These are phyloP conservation scores for Ophiostoma sp. DNA, from an alignment of 2,329 filamentous ascomycete genomes.

Conservation along the genomic window DNA sequence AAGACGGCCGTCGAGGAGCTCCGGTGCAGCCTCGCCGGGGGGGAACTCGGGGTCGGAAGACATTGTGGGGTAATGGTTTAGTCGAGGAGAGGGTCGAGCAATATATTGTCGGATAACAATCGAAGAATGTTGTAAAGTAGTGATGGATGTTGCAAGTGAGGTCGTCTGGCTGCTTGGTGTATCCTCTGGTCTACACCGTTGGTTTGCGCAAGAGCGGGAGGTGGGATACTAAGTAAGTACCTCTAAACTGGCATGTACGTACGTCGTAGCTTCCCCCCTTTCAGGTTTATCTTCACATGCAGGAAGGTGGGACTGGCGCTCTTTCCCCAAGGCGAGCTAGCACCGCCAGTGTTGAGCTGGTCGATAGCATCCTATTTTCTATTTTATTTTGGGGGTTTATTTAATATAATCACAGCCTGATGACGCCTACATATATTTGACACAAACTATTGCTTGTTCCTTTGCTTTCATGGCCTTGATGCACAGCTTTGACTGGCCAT, in stretches of 20 bases:
- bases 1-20: slow-evolving; percentile 65
- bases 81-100: no score
- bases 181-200: background rate
- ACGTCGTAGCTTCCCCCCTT: slow-evolving; percentile 12
- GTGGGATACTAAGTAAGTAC: background rate
- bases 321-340: slow-evolving; percentile 7
- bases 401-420: background rate
- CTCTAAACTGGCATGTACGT: slow-evolving; percentile 2
- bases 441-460: background rate
- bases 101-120: no score
- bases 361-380: background rate
- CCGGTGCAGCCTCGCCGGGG: slow-evolving; percentile 46
- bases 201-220: background rate
- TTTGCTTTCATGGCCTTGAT: background rate
- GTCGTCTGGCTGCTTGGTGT: no score
- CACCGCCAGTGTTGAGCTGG: background rate
- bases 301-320: slow-evolving; percentile 4
- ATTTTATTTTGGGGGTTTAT: background rate
- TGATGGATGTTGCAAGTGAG: no score
- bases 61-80: slow-evolving; percentile 15
- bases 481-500: background rate
- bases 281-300: slow-evolving; percentile 2
- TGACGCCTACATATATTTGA: background rate
- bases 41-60: slow-evolving; percentile 28
- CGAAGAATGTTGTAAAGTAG: no score